Base-by-base conservation (phyloP, 257 asterid genomes). In the Prunella vulgaris region DNA sequence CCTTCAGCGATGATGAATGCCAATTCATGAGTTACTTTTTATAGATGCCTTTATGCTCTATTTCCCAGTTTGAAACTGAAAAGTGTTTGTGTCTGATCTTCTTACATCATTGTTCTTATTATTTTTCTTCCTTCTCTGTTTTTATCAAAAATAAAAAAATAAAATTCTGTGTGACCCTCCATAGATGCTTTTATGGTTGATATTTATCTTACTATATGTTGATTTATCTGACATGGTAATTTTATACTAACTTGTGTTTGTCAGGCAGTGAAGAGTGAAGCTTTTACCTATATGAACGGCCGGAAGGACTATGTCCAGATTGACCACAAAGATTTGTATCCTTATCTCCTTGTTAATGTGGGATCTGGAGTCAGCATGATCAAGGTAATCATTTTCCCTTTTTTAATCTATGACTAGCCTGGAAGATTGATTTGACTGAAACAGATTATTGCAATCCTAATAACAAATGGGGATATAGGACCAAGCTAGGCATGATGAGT, bases 341-440 rank as follows among this genome's bases (percentile, higher is more conserved):
- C 99, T n/a, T 94, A 94, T 75, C 97, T 94, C 70, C 97, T 94
- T 33, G 97, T 94, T 60, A 94, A 89, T 68, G 80, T 94, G 69
- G 99, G 99, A 15, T 94, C 99, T 21, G 99, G 99, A 28, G 97
- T 91, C 66, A 91, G 99, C 95, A 91, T 94, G 99, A 94, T 94
- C 73, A 94, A 94, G 97, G 99, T 91, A 77, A 57, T 52, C 54
- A 28, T 35, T 40, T 51, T 21, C 33, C 48, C 10, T 65, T 40
- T 58, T 64, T 5, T 30, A 48, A 61, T 61, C 28, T 33, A 25
- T 27, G 57, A 64, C 58, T 52, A 30, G 52, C 14, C n/a, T 44
- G 64, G 1, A 44, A 68, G 12, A 52, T 60, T 59, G 68, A 64
- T 54, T 69, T 35, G 14, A 70, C 46, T 70, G 52, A 54, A 68